Base-by-base conservation (phyloP, 345 rosid species). In the Boechera retrofracta region DNA sequence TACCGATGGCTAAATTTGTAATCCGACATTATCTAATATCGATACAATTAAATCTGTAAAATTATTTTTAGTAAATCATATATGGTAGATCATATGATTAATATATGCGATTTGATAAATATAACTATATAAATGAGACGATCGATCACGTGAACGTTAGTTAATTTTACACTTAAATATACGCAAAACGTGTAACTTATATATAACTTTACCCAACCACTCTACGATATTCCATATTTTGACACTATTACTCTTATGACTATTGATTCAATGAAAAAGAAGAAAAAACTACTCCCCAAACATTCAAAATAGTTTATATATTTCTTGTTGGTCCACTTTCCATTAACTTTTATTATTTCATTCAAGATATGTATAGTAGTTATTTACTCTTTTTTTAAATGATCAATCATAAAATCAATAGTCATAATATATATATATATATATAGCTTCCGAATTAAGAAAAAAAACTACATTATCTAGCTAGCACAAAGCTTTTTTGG, bases 101-200 rank as follows among this genome's bases (percentile, higher is more conserved):
- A 21, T 21, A 21, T 21, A 21, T 21, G 21, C 21, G 21, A 21
- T 21, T 21, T 21, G 21, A 21, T 21, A 21, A 0, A 21, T 21
- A 21, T 21, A 21, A 21, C 21, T 21, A 21, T 57, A 36, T 4
- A 24, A 48, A 60, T 48, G 68, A 15, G 60, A 35, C 36, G 11
- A 7, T 44, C 42, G 6, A 61, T 6, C 69, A 72, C 26, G 77
- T 32, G 56, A 64, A 32, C 11, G 32, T 64, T 65, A 32, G 21
- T 21, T 21, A 21, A 33, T 45, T 44, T 35, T 21, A 24, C 65
- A 21, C 13, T 65, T 64, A 9, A 24, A 64, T 59, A 33, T 42
- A 64, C 71, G 28, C 36, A 64, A 55, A 64, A 54, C 77, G 64
- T 63, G 69, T 11, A 44, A 51, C 52, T 28, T 51, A 8, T 18